phyloP scores from a whole-genome alignment of 805 yeast species.

The Candida loeiensis region DNA sequence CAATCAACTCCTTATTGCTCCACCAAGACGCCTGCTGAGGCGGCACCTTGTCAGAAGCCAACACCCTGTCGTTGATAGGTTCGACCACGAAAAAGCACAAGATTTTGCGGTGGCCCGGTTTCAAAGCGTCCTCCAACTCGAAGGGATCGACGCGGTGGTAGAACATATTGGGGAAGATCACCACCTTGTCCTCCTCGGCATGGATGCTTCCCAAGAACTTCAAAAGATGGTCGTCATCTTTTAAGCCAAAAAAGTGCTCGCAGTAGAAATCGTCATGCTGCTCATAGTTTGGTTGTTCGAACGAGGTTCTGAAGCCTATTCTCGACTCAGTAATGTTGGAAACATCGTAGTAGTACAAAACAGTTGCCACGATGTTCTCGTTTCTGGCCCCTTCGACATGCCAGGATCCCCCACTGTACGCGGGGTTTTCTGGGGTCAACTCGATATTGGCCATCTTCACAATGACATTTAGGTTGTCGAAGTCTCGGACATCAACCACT shows the following conservation, averaged over 20 bases:
- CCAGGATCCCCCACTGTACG: slow-evolving; percentile 41
- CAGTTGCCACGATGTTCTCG: slow-evolving; percentile 42
- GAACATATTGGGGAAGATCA: slow-evolving; percentile 38
- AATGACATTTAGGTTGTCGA: slow-evolving; percentile 31
- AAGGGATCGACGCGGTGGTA: slow-evolving; percentile 42
- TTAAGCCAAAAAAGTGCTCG: slow-evolving; percentile 25
- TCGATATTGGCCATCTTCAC: slow-evolving; percentile 40
- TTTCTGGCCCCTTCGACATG: slow-evolving; percentile 41
- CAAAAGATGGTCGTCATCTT: slow-evolving; percentile 25
- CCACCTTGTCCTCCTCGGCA: slow-evolving; percentile 24
- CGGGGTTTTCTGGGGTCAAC: slow-evolving; percentile 38
- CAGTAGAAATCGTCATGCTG: slow-evolving; percentile 29
- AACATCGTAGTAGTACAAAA: slow-evolving; percentile 37
- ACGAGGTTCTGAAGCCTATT: slow-evolving; percentile 28
- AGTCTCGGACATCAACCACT: slow-evolving; percentile 15
- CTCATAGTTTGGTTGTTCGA: slow-evolving; percentile 32
- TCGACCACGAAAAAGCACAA: slow-evolving; percentile 40
- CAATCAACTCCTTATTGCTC: slow-evolving; percentile 12
- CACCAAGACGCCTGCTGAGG: slow-evolving; percentile 39
- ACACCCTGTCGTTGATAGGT: slow-evolving; percentile 28
- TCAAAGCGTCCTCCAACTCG: slow-evolving; percentile 31
- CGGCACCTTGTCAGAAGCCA: slow-evolving; percentile 30
- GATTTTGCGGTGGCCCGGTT: slow-evolving; percentile 37
- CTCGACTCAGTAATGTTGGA: slow-evolving; percentile 36
- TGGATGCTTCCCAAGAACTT: slow-evolving; percentile 24